These are phyloP conservation scores for Boletus edulis DNA, from an alignment of 768 basidiomycete species.

Conservation along the genomic window DNA sequence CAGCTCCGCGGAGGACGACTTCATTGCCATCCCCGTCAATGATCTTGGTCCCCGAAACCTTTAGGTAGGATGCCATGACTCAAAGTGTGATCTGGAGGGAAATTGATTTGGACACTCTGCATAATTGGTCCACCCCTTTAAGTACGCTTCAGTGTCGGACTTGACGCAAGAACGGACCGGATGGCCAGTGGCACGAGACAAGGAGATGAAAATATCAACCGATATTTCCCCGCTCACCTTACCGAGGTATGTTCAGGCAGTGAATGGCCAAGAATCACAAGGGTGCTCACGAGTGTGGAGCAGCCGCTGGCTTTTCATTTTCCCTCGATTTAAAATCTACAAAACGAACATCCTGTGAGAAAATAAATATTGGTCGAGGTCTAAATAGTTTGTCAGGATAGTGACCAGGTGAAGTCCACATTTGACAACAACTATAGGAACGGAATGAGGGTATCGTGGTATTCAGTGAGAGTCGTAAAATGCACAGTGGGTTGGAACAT, in stretches of 20 bases:
- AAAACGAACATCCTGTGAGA: constrained; percentile 16
- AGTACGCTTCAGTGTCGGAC: neutral
- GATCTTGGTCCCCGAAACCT: constrained; percentile 57
- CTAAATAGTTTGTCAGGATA: constrained; percentile 20
- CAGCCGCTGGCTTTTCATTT: neutral
- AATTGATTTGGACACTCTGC: neutral
- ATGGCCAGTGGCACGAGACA: neutral
- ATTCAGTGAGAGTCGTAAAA: constrained; percentile 28
- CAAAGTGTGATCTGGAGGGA: neutral
- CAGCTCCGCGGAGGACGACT: constrained; percentile 66
- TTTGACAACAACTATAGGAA: constrained; percentile 28
- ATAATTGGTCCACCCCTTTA: neutral
- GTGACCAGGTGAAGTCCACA: constrained; percentile 17
- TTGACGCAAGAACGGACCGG: neutral
- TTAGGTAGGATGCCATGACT: constrained; percentile 42
- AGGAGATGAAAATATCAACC: constrained; percentile 2
- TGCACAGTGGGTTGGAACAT: constrained; percentile 31
- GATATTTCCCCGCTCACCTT: constrained; percentile 17
- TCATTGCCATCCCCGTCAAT: constrained; percentile 56
- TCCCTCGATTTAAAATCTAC: constrained; percentile 16
- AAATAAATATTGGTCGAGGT: constrained; percentile 1
- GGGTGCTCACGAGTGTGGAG: neutral
- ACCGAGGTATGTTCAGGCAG: neutral
- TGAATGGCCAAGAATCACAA: constrained; percentile 1
- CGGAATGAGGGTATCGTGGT: constrained; percentile 35